Percentiles rank a stretch among this genome's conserved stretches.
Evolutionary conservation across 306 rosid species (phyloP).

Genomic region (Heteromeles arbutifolia): DNA sequence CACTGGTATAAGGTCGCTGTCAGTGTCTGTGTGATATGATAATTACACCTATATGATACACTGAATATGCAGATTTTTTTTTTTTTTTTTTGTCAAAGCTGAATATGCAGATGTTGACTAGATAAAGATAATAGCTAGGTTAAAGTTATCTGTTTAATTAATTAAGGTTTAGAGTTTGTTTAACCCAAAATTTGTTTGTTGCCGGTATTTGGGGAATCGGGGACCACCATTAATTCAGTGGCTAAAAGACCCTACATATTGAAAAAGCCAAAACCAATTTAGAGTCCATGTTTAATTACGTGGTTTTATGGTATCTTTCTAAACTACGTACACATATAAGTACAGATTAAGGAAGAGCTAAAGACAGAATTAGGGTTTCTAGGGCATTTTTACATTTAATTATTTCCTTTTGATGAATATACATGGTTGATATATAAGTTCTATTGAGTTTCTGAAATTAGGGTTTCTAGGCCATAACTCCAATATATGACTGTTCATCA

Average conservation of each 20-base stretch:
- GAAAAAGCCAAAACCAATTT: neutral
- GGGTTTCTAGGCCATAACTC: too few relatives aligned
- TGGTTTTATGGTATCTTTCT: conserved; percentile 26
- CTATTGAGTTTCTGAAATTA: too few relatives aligned
- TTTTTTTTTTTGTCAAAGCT: too few relatives aligned
- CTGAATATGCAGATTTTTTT: neutral
- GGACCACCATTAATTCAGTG: conserved; percentile 19
- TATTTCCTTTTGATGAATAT: neutral
- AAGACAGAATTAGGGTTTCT: neutral
- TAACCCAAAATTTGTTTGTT: neutral
- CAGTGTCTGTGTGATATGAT: too few relatives aligned
- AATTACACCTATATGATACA: too few relatives aligned
- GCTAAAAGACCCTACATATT: neutral
- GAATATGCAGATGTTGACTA: conserved; percentile 4
- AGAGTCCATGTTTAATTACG: neutral
- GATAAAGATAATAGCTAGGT: neutral
- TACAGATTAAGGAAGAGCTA: neutral
- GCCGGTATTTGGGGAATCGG: neutral
- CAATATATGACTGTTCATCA: too few relatives aligned
- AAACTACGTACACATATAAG: neutral
- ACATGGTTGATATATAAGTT: too few relatives aligned
- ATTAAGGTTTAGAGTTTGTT: neutral
- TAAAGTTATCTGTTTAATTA: neutral
- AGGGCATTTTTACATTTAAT: too few relatives aligned
- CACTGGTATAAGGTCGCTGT: too few relatives aligned